Base-by-base conservation (phyloP, 2,329 filamentous ascomycete species). In the Diaporthe capsici region DNA sequence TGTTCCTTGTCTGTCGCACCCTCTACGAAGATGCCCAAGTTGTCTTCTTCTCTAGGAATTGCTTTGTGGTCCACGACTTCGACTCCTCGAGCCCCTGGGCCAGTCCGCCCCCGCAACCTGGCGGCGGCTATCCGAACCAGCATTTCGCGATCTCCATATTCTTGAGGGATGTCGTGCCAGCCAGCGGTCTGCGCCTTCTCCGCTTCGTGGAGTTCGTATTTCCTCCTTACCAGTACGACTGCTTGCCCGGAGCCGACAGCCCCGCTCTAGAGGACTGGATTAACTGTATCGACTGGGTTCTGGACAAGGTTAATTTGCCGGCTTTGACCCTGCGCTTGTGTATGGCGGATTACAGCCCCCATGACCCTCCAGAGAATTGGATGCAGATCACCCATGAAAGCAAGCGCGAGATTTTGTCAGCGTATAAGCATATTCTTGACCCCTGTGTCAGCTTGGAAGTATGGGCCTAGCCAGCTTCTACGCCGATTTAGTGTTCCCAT, bases 1-100 rank as follows among this genome's bases (percentile, higher is more conserved):
- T 78, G 20, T 79, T 79, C 22, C 78, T 79, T 17, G 72, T 76
- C 37, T 78, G 75, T 51, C 57, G 42, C 7, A 42, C 37, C 1
- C 57, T 78, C 4, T 72, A 65, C 57, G 12, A 53, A 12, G 77
- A 79, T 4, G 71, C 76, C 1, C 47, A 71, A 20, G 47, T 68
- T 2, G 44, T 77, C 20, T 78, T 78, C 39, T 78, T 72, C 70
- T 53, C 42, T 31, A 9, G 63, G 4, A 79, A 78, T 60, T 75
- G 76, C 20, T 78, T 79, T 53, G 72, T 77, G n/a, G 51, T 78
- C 8, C 22, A 68, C 28, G 49, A 65, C 42, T 65, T 49, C 9
- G 13, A 49, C 2, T 12, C 61, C 1, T 2, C 20, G 9, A 3
- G 4, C 5, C 15, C 42, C 4, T 65, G 61, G 61, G 9, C 2